Evolutionary conservation across 768 basidiomycete species (phyloP).

Genomic region (Leccinum obscurum): DNA sequence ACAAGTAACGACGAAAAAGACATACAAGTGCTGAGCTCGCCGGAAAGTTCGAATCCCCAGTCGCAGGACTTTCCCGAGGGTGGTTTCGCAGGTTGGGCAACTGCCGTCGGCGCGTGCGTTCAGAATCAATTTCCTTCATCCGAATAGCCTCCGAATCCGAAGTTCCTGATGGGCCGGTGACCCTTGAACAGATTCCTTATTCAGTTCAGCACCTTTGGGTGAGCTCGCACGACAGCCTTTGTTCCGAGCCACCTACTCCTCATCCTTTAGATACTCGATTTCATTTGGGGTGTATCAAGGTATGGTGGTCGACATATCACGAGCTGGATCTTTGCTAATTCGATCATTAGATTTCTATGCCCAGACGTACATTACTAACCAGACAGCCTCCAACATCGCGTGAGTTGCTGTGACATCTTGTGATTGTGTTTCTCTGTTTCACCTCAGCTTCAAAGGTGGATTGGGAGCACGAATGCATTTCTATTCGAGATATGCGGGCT

Average conservation of each 20-base stretch:
- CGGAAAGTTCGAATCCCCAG: not conserved
- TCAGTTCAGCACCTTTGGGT: conserved; percentile 42
- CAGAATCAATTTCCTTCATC: not conserved
- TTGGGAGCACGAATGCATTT: conserved; percentile 52
- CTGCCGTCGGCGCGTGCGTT: conserved; percentile 33
- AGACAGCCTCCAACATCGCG: conserved; percentile 42
- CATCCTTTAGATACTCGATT: conserved; percentile 32
- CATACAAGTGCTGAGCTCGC: too few species aligned
- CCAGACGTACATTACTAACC: conserved; percentile 36
- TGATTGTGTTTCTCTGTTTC: not conserved
- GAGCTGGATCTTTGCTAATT: not conserved
- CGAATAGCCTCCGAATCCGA: not conserved
- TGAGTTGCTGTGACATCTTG: conserved; percentile 19
- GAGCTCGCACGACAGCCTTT: not conserved
- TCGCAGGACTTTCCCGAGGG: conserved; percentile 27
- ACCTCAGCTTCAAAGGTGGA: conserved; percentile 31
- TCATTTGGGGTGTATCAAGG: conserved; percentile 49
- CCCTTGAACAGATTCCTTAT: conserved; percentile 34
- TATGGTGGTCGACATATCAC: not conserved
- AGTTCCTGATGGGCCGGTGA: not conserved
- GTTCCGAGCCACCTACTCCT: not conserved
- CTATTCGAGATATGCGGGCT: conserved; percentile 46
- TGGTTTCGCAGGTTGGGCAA: conserved; percentile 32
- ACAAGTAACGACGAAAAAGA: not conserved
- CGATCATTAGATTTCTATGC: conserved; percentile 38